phyloP scores from a whole-genome alignment of 352 stramenopile genomes.

The Lagenidium sp. region DNA sequence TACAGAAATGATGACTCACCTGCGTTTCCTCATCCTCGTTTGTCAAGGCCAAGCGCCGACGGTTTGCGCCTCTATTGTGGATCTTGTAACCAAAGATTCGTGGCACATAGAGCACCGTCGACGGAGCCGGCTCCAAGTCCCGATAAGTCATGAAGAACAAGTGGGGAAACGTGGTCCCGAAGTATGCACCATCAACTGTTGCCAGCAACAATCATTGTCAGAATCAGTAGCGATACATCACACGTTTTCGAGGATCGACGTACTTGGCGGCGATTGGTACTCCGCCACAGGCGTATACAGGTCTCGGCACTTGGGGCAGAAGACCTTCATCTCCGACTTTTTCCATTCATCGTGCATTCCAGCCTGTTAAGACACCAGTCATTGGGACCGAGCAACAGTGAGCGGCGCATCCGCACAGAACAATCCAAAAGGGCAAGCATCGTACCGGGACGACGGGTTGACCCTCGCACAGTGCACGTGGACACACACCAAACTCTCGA shows the following conservation, averaged over 20 bases:
- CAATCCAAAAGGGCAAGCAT: neutral
- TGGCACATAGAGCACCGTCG: slow-evolving; percentile 82
- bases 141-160: slow-evolving; percentile 98
- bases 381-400: neutral
- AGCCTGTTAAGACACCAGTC: slow-evolving; percentile 22
- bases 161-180: slow-evolving; percentile 98
- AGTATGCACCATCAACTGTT: slow-evolving; percentile 94
- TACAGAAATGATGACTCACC: slow-evolving; percentile 29
- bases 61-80: slow-evolving; percentile 81
- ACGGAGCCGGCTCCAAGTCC: slow-evolving; percentile 80
- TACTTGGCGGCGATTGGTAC: slow-evolving; percentile 80
- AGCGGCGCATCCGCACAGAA: no score
- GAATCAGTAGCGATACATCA: neutral
- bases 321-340: slow-evolving; percentile 89
- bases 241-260: slow-evolving; percentile 10
- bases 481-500: slow-evolving; percentile 82
- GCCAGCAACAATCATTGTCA: neutral
- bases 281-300: slow-evolving; percentile 80
- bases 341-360: slow-evolving; percentile 85
- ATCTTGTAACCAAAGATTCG: slow-evolving; percentile 92
- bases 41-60: slow-evolving; percentile 68
- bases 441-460: slow-evolving; percentile 77
- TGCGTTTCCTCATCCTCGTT: slow-evolving; percentile 79
- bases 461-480: slow-evolving; percentile 72
- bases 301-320: slow-evolving; percentile 85